A percentile compares a stretch with the other conserved stretches of the same genome.
These are phyloP conservation scores for Zygosaccharomyces bailii DNA, from an alignment of 805 yeast species.

Conservation along the genomic window DNA sequence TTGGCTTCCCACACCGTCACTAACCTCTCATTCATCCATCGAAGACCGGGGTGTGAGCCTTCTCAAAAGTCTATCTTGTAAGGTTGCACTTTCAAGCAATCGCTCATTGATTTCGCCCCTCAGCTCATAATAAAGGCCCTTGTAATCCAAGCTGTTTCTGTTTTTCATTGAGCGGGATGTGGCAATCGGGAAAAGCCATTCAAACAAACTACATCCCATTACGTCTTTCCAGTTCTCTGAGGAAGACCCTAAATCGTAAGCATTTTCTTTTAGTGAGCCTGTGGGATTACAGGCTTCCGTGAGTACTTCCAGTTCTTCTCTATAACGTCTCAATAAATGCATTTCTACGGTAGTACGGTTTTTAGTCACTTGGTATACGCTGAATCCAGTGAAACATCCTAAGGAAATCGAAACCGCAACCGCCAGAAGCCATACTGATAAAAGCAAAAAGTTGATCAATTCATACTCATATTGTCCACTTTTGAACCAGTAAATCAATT, in stretches of 20 bases:
- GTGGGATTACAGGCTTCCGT: constrained; percentile 36
- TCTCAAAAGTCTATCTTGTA: constrained; percentile 32
- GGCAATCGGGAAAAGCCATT: constrained; percentile 69
- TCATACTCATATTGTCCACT: constrained; percentile 40
- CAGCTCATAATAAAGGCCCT: constrained; percentile 50
- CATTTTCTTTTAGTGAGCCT: constrained; percentile 54
- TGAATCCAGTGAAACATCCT: constrained; percentile 52
- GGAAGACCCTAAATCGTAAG: constrained; percentile 67
- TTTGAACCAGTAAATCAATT: constrained; percentile 48
- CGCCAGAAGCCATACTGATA: constrained; percentile 56
- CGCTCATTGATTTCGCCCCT: constrained; percentile 39
- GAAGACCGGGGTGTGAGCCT: constrained; percentile 35
- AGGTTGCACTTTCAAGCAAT: constrained; percentile 35
- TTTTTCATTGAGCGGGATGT: constrained; percentile 23
- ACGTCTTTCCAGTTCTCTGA: constrained; percentile 59
- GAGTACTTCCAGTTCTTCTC: constrained; percentile 38
- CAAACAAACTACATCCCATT: constrained; percentile 64
- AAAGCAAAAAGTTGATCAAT: constrained; percentile 53
- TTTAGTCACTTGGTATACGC: constrained; percentile 52
- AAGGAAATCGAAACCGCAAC: constrained; percentile 55
- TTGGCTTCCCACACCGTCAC: too few relatives aligned
- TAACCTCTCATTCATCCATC: constrained; percentile 12
- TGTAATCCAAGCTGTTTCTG: constrained; percentile 34
- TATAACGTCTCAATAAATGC: constrained; percentile 51
- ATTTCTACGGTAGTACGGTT: constrained; percentile 84